Percentiles rank a stretch among this genome's conserved stretches.
Evolutionary conservation across 2,329 filamentous ascomycete genomes (phyloP).

Genomic region (Emergomyces pasteurianus): DNA sequence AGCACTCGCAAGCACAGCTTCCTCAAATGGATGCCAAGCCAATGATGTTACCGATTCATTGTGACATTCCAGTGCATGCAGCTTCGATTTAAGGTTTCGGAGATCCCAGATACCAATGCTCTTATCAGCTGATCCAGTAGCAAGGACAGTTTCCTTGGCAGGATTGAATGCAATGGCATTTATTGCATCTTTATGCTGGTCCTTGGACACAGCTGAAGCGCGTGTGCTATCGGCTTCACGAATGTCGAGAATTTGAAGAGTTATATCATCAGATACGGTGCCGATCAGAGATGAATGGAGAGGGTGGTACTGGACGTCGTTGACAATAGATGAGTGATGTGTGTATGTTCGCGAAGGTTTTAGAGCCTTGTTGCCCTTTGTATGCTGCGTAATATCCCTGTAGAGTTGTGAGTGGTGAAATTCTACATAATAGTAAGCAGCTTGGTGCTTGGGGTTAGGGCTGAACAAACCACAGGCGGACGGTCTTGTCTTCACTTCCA

Average conservation of each 20-base stretch:
- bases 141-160: conserved; percentile 75
- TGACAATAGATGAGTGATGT: conserved; percentile 83
- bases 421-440: too few relatives aligned
- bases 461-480: conserved; percentile 67
- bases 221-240: conserved; percentile 54
- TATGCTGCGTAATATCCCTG: conserved; percentile 70
- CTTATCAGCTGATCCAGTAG: conserved; percentile 90
- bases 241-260: conserved; percentile 83
- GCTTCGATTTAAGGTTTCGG: conserved; percentile 75
- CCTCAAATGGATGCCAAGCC: conserved; percentile 87
- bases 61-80: conserved; percentile 84
- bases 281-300: conserved; percentile 75
- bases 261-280: conserved; percentile 89
- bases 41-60: conserved; percentile 81
- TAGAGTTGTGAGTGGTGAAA: background rate
- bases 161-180: conserved; percentile 96
- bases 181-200: conserved; percentile 81
- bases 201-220: conserved; percentile 55
- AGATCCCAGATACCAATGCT: conserved; percentile 93
- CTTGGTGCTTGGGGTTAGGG: too few relatives aligned
- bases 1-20: conserved; percentile 76
- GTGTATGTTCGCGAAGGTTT: conserved; percentile 65
- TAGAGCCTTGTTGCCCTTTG: conserved; percentile 56
- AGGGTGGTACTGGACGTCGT: conserved; percentile 93
- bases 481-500: conserved; percentile 83